Evolutionary conservation across 768 basidiomycete genomes (phyloP), one percentile per base, ranked within the genome.

Genomic region (Lepiota venenata): DNA sequence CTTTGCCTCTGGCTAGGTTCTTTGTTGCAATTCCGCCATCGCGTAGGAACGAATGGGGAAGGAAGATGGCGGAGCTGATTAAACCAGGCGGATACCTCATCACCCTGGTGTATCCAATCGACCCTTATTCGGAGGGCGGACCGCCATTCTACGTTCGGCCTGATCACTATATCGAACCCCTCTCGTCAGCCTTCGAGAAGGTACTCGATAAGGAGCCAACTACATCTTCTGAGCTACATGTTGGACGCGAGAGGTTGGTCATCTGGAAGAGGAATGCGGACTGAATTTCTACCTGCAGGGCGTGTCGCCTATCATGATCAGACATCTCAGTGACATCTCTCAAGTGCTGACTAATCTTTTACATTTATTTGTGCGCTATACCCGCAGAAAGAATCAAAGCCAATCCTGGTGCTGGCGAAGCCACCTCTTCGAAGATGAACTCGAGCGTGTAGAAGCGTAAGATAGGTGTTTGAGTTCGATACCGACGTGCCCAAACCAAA

Each of bases 1-100:
- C 4, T 44, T 0, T 12, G 22, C 25, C 9, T 14, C 15, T n/a
- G 9, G 47, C n/a, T 15, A 86, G 83, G 1, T 88, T 88, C 70
- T 88, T 90, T 64, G 83, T 84, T 38, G 87, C 88, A 2, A 81
- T 90, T 29, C 81, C 80, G 0, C 87, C 84, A 0, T 52, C 67
- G 3, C 69, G 64, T 36, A 75, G 87, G 11, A 38, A 58, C 2
- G 74, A 74, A n/a, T 88, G 85, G 86, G 87, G 78, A 0, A 58
- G 61, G 10, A 73, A 83, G 58, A 83, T 88, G 67, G 65, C 70
- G 1, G 66, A 71, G 12, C 64, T 89, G 16, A 65, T 84, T 47
- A 83, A 81, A 54, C 74, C 79, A 1, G 85, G 84, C 0, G 87
- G 84, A 15, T 76, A 78, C 55, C 76, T 88, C 20, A 76, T 89